Percentiles rank a stretch among this genome's conserved stretches.
Conservation (phyloP, 768 basidiomycete species). For the Leucosporidium yakuticum region DNA sequence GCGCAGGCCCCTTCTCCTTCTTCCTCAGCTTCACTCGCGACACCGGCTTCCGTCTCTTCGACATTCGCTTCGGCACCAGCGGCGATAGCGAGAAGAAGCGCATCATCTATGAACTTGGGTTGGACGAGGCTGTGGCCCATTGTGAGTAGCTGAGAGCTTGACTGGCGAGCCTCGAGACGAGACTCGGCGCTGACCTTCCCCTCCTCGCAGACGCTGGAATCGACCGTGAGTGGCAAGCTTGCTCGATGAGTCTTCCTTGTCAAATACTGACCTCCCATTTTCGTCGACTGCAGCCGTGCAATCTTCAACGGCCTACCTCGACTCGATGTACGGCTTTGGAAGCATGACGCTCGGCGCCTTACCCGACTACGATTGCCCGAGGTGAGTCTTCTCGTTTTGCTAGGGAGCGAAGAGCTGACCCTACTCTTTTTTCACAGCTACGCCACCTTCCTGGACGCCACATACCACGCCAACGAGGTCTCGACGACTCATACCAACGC, state of each 20-base stretch:
- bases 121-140: conserved; percentile 39
- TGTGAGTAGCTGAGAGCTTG: conserved; percentile 14
- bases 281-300: conserved; percentile 18
- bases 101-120: conserved; percentile 39
- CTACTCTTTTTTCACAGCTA: conserved; percentile 1
- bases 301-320: conserved; percentile 32
- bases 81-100: conserved; percentile 36
- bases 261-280: too few relatives aligned
- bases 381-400: too few relatives aligned
- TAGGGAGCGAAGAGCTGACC: too few relatives aligned
- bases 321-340: conserved; percentile 38
- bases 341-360: conserved; percentile 40
- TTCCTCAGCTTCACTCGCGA: conserved; percentile 38
- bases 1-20: conserved; percentile 32
- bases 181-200: background rate
- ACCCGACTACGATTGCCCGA: conserved; percentile 42
- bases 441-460: conserved; percentile 39
- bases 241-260: too few relatives aligned
- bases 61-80: conserved; percentile 19
- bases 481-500: conserved; percentile 39
- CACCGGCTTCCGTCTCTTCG: conserved; percentile 35
- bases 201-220: conserved; percentile 25
- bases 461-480: conserved; percentile 40
- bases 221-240: conserved; percentile 30
- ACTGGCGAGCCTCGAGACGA: background rate